phyloP scores from a whole-genome alignment of 1,284 basidiomycete species.

The Papiliotrema nemorosa region DNA sequence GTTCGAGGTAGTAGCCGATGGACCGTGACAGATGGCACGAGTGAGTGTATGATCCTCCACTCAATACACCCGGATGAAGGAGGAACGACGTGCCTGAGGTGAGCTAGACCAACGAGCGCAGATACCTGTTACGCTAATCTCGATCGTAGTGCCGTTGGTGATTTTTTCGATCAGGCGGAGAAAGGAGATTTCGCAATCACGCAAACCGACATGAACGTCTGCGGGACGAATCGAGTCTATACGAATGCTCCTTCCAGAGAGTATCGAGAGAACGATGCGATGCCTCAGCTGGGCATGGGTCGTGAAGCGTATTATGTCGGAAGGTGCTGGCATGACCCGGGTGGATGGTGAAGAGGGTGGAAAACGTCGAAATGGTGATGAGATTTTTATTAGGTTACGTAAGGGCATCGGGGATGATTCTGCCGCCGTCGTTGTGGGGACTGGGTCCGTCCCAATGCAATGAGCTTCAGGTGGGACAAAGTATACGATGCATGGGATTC shows the following conservation, averaged over 20 bases:
- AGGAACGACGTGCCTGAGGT: conserved; percentile 76
- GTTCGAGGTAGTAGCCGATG: conserved; percentile 92
- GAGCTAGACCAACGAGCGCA: background rate
- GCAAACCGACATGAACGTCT: conserved; percentile 88
- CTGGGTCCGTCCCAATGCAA: no score
- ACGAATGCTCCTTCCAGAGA: conserved; percentile 80
- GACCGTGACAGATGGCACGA: conserved; percentile 83
- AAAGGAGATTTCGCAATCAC: conserved; percentile 93
- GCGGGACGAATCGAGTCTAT: conserved; percentile 88
- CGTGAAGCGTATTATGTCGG: conserved; percentile 55
- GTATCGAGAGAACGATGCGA: conserved; percentile 78
- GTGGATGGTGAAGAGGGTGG: background rate
- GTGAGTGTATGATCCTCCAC: conserved; percentile 76
- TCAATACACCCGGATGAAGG: conserved; percentile 86
- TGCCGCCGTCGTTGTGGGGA: no score
- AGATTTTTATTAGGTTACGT: no score
- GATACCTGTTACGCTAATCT: conserved; percentile 91
- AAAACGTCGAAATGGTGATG: background rate
- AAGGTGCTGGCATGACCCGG: background rate
- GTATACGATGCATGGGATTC: no score
- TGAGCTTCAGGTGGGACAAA: no score
- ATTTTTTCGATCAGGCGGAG: conserved; percentile 84
- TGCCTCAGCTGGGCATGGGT: conserved; percentile 81
- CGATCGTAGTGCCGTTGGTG: conserved; percentile 92
- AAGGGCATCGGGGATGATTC: no score